Conservation (phyloP, 306 rosid genomes). For the Pterocarpus santalinus region DNA sequence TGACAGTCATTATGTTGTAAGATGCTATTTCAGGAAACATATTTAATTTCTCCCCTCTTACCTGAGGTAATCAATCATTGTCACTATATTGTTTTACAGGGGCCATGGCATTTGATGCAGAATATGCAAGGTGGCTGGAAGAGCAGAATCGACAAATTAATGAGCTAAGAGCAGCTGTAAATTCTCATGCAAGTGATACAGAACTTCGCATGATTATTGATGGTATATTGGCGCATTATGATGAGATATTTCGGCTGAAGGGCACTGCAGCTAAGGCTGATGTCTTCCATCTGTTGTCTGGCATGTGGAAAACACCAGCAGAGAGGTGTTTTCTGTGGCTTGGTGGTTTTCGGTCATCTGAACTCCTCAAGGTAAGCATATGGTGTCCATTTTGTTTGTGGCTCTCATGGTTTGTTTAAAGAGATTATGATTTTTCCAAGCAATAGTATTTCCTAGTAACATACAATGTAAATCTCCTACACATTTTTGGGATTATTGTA, state of each 20-base stretch:
- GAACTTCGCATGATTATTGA: slow-evolving; percentile 85
- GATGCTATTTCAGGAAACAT: slow-evolving; percentile 5
- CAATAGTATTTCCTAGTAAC: background rate
- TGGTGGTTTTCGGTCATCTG: slow-evolving; percentile 89
- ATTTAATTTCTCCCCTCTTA: slow-evolving; percentile 27
- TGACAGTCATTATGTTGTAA: slow-evolving; percentile 21
- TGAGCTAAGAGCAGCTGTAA: slow-evolving; percentile 86
- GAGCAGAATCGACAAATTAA: slow-evolving; percentile 80
- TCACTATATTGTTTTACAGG: slow-evolving; percentile 57
- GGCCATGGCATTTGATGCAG: slow-evolving; percentile 84
- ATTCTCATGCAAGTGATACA: slow-evolving; percentile 83
- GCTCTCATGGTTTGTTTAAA: background rate
- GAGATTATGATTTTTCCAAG: background rate
- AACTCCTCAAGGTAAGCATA: slow-evolving; percentile 76
- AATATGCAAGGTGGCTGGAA: slow-evolving; percentile 83
- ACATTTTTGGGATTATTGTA: background rate
- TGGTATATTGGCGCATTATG: slow-evolving; percentile 74
- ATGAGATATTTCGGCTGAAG: slow-evolving; percentile 79
- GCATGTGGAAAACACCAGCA: slow-evolving; percentile 96
- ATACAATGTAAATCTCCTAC: background rate
- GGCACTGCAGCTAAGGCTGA: slow-evolving; percentile 79
- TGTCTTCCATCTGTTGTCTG: slow-evolving; percentile 87
- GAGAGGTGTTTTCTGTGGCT: slow-evolving; percentile 91
- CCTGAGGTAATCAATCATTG: slow-evolving; percentile 24
- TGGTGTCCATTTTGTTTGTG: slow-evolving; percentile 13